Evolutionary conservation across 1,139 yeast genomes (phyloP), one percentile per base, ranked within the genome.

Genomic region (Debaryomycetaceae sp.): DNA sequence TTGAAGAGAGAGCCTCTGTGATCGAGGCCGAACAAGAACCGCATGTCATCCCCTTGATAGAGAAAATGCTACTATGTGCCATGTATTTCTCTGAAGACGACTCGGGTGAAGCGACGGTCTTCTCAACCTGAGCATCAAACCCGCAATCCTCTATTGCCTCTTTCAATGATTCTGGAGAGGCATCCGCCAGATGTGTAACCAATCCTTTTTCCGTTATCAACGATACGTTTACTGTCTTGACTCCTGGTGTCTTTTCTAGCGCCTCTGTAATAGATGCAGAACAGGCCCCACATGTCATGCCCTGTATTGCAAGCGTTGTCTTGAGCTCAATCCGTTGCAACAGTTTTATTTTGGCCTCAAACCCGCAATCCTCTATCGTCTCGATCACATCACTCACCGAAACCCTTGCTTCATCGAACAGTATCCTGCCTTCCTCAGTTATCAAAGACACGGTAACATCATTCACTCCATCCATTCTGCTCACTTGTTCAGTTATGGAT

Each of bases 251-350:
- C 1, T 59, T 53, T 44, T 72, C 71, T 29, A 88, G 63, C 1
- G 83, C 80, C 20, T 64, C 63, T 1, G 84, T 80, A 35, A 90
- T 80, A 0, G 91, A 69, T 1, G 81, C 73, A 4, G 83, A 78
- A 60, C 97, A 90, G 0, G 95, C 79, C 3, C 93, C 87, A 58
- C 97, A 90, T 5, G 97, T 88, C 97, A 90, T 90, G 5, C 97
- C 97, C 33, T 54, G 60, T 1, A 85, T 64, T 33, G 69, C 65
- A 27, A 81, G 52, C 5, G 59, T 54, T 3, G 31, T 27, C 8
- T 8, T 11, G 3, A 27, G 11, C 66, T 73, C 1, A 31, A 17
- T 2, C 11, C 23, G 42, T 36, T 45, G 36, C 37, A 17, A 11
- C 8, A 7, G 33, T 14, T 31, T 22, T 6, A 48, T 14, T 6